Percentiles rank a stretch among this genome's conserved stretches.
Conservation (phyloP, 2,329 filamentous ascomycete species). For the Aspergillus fijiensis region DNA sequence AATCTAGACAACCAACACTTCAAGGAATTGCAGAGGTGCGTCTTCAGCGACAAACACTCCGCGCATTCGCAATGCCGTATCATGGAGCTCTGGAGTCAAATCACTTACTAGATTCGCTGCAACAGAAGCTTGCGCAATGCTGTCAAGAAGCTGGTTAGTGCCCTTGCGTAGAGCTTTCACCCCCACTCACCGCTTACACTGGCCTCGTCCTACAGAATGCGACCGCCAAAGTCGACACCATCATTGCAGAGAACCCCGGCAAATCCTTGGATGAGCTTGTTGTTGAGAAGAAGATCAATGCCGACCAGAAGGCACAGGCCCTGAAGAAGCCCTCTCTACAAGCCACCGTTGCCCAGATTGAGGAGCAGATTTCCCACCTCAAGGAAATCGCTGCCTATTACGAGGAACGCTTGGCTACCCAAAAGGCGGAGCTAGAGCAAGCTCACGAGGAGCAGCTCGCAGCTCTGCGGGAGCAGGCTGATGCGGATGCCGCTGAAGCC, state of each 20-base stretch:
- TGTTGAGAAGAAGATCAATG: conserved; percentile 62
- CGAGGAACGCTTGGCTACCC: conserved; percentile 54
- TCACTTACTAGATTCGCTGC: conserved; percentile 19
- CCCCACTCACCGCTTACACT: conserved; percentile 21
- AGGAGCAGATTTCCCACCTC: conserved; percentile 62
- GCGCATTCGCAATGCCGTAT: neutral
- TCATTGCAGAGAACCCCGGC: conserved; percentile 60
- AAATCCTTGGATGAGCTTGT: conserved; percentile 64
- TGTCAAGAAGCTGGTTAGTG: conserved; percentile 87
- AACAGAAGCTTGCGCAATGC: conserved; percentile 82
- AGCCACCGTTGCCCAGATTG: conserved; percentile 55
- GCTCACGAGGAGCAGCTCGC: conserved; percentile 58
- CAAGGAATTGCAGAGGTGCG: conserved; percentile 87
- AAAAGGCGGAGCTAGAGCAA: conserved; percentile 57
- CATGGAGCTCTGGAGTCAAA: neutral
- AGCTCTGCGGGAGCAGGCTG: conserved; percentile 51
- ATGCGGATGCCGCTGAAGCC: conserved; percentile 50
- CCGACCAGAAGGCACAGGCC: conserved; percentile 62
- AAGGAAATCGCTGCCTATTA: conserved; percentile 60
- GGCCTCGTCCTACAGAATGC: conserved; percentile 45
- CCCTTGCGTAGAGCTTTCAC: neutral
- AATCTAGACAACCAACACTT: conserved; percentile 75
- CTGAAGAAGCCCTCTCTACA: conserved; percentile 64
- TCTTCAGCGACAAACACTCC: conserved; percentile 8
- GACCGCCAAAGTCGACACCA: conserved; percentile 60